Conservation (phyloP, 2,329 filamentous ascomycete genomes). For the Gnomoniopsis sp. region DNA sequence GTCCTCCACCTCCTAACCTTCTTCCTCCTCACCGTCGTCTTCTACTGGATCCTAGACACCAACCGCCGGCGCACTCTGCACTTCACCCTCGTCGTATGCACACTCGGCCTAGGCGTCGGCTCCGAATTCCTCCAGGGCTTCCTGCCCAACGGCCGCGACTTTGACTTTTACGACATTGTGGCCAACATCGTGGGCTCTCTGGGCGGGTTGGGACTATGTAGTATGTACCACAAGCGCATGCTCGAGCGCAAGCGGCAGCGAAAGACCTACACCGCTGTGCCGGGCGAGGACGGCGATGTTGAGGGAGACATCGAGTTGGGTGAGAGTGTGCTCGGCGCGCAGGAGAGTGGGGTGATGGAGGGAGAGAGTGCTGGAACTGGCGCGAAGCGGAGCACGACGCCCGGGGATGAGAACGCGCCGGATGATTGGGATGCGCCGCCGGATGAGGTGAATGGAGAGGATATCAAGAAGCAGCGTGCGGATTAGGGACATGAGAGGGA, state of each 20-base stretch:
- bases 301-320: slow-evolving; percentile 76
- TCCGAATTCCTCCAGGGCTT: slow-evolving; percentile 74
- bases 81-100: slow-evolving; percentile 78
- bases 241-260: slow-evolving; percentile 77
- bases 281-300: slow-evolving; percentile 54
- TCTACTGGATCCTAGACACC: slow-evolving; percentile 98
- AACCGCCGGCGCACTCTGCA: slow-evolving; percentile 81
- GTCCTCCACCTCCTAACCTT: slow-evolving; percentile 83
- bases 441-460: slow-evolving; percentile 16
- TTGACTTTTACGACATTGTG: slow-evolving; percentile 80
- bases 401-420: slow-evolving; percentile 83
- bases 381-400: slow-evolving; percentile 32
- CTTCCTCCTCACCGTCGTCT: slow-evolving; percentile 79
- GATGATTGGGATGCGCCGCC: slow-evolving; percentile 55
- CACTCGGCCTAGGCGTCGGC: slow-evolving; percentile 65
- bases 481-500: slow-evolving; percentile 18
- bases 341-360: slow-evolving; percentile 62
- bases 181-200: slow-evolving; percentile 83
- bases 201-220: slow-evolving; percentile 68
- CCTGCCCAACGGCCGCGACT: slow-evolving; percentile 67
- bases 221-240: slow-evolving; percentile 95
- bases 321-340: slow-evolving; percentile 44
- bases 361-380: slow-evolving; percentile 25
- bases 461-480: slow-evolving; percentile 25
- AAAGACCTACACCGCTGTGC: slow-evolving; percentile 68